Percentiles rank a stretch among this genome's conserved stretches.
Evolutionary conservation across 257 asterid species (phyloP).

Genomic region (Capsicum rhomboideum): DNA sequence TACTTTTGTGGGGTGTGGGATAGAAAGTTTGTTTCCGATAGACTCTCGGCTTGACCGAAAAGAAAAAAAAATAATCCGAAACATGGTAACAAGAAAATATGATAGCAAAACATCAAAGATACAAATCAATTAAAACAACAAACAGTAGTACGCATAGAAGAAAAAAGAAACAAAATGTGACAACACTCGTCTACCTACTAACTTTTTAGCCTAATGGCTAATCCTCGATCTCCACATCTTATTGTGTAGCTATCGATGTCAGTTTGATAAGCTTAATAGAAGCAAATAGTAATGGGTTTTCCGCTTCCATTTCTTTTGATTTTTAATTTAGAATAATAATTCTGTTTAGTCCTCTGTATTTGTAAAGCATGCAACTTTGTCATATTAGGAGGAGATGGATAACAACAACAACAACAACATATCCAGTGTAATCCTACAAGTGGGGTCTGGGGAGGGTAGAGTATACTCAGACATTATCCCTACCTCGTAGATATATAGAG

Average conservation of each 20-base stretch:
- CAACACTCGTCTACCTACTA: not conserved
- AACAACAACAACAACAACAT: too few relatives aligned
- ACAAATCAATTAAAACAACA: too few relatives aligned
- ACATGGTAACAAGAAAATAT: not conserved
- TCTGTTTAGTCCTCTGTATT: not conserved
- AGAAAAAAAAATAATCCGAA: not conserved
- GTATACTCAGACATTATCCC: too few relatives aligned
- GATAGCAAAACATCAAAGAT: too few relatives aligned
- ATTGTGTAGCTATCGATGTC: not conserved
- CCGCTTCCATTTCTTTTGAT: not conserved
- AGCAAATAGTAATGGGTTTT: not conserved
- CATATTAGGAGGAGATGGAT: not conserved
- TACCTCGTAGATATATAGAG: too few relatives aligned
- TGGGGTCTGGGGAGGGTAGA: too few relatives aligned
- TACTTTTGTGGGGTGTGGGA: not conserved
- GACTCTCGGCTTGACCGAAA: not conserved
- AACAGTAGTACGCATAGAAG: not conserved
- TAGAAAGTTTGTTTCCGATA: not conserved
- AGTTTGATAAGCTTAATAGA: not conserved
- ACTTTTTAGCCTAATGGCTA: not conserved
- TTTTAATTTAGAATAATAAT: not conserved
- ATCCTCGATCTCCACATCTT: not conserved
- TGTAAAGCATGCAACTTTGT: not conserved
- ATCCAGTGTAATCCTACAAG: too few relatives aligned
- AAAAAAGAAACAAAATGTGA: not conserved